Conservation (phyloP, 2,329 filamentous ascomycete genomes). For the Dendryphion nanum region DNA sequence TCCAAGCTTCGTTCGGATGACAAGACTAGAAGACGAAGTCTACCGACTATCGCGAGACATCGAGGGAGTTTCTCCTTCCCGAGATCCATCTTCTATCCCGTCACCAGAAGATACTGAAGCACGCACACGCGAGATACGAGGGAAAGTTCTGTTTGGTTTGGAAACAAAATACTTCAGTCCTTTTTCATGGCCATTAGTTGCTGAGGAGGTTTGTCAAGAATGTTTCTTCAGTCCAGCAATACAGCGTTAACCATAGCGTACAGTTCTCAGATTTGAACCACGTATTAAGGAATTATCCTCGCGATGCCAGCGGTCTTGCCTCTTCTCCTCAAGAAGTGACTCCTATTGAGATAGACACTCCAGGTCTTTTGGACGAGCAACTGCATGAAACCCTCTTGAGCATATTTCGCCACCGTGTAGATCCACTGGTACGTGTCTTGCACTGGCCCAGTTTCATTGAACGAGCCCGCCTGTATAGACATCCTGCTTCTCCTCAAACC, state of each 20-base stretch:
- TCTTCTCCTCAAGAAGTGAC: conserved; percentile 1
- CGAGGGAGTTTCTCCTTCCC: conserved; percentile 17
- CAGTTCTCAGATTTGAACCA: too few relatives aligned
- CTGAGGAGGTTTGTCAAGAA: conserved; percentile 14
- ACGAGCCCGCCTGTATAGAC: conserved; percentile 6
- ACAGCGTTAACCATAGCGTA: too few relatives aligned
- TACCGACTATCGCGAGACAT: conserved; percentile 16
- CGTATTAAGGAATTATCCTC: too few relatives aligned
- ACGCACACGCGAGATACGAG: conserved; percentile 1
- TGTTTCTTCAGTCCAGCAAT: too few relatives aligned
- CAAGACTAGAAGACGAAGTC: conserved; percentile 16
- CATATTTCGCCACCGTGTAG: conserved; percentile 16
- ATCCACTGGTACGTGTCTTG: conserved; percentile 17
- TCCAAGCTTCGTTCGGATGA: conserved; percentile 9
- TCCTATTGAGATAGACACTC: not conserved
- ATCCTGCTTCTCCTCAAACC: not conserved
- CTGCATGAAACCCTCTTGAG: conserved; percentile 15
- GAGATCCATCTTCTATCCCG: conserved; percentile 12
- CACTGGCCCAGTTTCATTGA: conserved; percentile 20
- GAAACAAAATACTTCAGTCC: conserved; percentile 17
- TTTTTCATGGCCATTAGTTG: conserved; percentile 17
- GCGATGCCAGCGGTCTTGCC: too few relatives aligned
- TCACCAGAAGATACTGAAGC: conserved; percentile 8
- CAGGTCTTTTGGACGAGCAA: conserved; percentile 11
- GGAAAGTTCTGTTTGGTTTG: too few relatives aligned